Evolutionary conservation across 75 land plant species (phyloP), one percentile per base, ranked within the genome.

Genomic region (Isoetes taiwanensis): DNA sequence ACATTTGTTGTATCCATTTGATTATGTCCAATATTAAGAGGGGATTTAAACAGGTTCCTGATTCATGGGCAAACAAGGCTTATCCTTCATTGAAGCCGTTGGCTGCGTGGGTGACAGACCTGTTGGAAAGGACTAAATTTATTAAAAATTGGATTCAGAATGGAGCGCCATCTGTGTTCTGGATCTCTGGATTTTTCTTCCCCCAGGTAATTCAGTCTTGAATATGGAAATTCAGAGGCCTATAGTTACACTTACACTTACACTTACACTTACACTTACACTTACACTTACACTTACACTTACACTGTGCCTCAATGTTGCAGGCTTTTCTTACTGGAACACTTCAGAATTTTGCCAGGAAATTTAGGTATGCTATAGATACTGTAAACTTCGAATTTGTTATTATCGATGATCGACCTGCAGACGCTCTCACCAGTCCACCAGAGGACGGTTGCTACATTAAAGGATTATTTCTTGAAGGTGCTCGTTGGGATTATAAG

Each of bases 311-410:
- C 39, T 37, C 14, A 14, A 9, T 19, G 19, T 48, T 9, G 28
- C 62, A 70, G 73, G 73, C 73, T 28, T 70, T 70, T 30, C 21
- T 70, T 4, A 70, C 73, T 10, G 73, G 73, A 30, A 70, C 73
- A 3, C 73, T 70, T 30, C 73, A 70, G 38, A 70, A 70, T 52
- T 70, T 52, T 39, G 73, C 73, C 29, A 30, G 73, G 31, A 64
- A 64, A 32, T 57, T 64, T 19, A 70, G 34, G 21, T 54, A 54
- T 52, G 62, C 73, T 32, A 70, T 70, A 21, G 73, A 70, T 50
- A 70, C 73, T 2, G 73, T 70, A 20, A 43, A 38, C 52, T 70
- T 70, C 30, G 61, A 70, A 39, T 70, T 64, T 30, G 62, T 64
- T 1, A 30, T 52, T 11, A 28, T 41, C 9, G 73, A 70, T 39